Evolutionary conservation across 2,329 filamentous ascomycete genomes (phyloP), one percentile per base, ranked within the genome.

Genomic region (Xylaria sp.): DNA sequence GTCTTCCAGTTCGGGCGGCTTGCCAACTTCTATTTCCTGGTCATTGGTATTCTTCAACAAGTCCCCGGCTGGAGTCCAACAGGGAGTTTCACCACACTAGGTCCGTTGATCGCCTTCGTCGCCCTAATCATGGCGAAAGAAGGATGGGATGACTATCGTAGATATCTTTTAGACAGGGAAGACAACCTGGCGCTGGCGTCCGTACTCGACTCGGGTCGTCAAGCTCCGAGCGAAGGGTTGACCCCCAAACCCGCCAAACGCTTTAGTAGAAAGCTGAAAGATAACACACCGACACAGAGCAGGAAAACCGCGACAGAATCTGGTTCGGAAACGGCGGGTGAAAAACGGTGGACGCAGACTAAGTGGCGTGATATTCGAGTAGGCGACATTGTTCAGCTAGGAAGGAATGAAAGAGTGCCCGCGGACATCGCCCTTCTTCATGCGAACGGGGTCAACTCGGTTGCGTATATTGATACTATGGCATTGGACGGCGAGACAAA

Each of bases 401-500:
- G 83, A 40, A 87, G 94, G 55, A 88, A 97, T 72, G 90, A 96
- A 59, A 84, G 89, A 15, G 83, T 94, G 0, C 94, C 94, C 0
- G 93, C 94, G 35, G 94, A 98, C 73, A 79, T 97, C 55, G 84
- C 92, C 1, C 80, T 98, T 35, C 79, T 97, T 19, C 86, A 94
- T 72, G 91, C 91, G 2, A 85, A 87, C 60, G 92, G 91, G 9
- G 87, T 90, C 58, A 92, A 94, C 65, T 89, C 87, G 7, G 79
- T 94, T 52, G 94, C 94, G 0, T 97, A 91, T 70, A 86, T 94
- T 54, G 91, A 94, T 69, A 94, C 91, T 0, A 93, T 94, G 90
- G 91, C 90, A 2, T 78, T 94, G 8, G 91, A 94, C 67, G 91
- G 91, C 52, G 91, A 94, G 77, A 94, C 91, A 1, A 94, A 92